Evolutionary conservation across 257 asterid species (phyloP), one percentile per base, ranked within the genome.

Genomic region (Nicotiana tomentosiformis): DNA sequence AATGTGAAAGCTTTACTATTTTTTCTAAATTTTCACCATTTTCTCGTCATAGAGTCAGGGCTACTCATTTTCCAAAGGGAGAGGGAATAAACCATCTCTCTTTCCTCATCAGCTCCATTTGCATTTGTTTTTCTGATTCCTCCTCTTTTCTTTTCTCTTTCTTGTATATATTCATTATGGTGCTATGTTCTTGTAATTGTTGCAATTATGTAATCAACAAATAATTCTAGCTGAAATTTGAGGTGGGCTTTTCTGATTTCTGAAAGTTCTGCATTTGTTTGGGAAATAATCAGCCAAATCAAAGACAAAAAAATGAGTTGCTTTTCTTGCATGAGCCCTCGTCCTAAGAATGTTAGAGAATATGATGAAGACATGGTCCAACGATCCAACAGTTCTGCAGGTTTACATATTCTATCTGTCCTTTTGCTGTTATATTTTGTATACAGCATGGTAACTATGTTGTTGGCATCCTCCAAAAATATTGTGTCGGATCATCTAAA

Each of bases 321-420:
- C 49, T 95, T 95, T 87, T 84, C 94, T 90, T 93, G 98, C 88
- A 87, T 91, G 55, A 88, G 84, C 43, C 90, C 88, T 83, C 84
- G 85, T 77, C 88, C 57, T n/a, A 91, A 91, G 88, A 88, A 90
- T 87, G 91, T 80, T 53, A 87, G 89, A 82, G 93, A 90, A 77
- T 90, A 82, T 87, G 92, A 90, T 82, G 97, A 88, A 70, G 91
- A 90, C 46, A 62, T 88, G 80, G 77, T 82, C 77, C 89, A 90
- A 53, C 87, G 91, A 88, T 88, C 91, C 37, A 51, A n/a, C 60
- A 84, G 83, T 80, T 84, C 88, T 64, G 69, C 90, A 84, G 98
- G 98, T 92, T 43, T 49, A 67, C n/a, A 35, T 12, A 5, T 33
- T 56, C 6, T n/a, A 2, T 35, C 2, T 55, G 1, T 43, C 33